Evolutionary conservation across 2,329 filamentous ascomycete genomes (phyloP).

Genomic region (Sphaceloma murrayae): DNA sequence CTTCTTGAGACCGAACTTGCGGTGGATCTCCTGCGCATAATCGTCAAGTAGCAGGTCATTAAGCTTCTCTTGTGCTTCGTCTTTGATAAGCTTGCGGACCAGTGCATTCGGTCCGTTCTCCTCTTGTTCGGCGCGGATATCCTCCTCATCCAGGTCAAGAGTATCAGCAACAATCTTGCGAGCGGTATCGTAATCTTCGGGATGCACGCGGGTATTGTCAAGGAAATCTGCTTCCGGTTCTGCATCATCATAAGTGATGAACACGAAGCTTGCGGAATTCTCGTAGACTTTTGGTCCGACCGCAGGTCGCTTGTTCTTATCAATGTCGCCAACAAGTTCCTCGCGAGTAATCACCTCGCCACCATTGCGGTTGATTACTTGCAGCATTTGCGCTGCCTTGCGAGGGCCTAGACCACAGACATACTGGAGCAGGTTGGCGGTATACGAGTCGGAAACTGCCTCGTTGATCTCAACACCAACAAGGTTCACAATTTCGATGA

Average conservation of each 20-base stretch:
- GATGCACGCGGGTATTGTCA: conserved; percentile 93
- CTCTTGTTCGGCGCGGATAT: conserved; percentile 87
- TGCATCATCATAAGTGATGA: conserved; percentile 75
- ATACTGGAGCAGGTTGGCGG: conserved; percentile 80
- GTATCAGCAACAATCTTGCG: conserved; percentile 98
- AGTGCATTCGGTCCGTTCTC: conserved; percentile 85
- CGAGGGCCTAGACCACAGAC: conserved; percentile 84
- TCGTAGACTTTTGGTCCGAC: conserved; percentile 89
- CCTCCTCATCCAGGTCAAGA: conserved; percentile 91
- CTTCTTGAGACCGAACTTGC: conserved; percentile 87
- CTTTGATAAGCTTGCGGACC: conserved; percentile 87
- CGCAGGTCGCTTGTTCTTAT: conserved; percentile 49
- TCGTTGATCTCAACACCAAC: conserved; percentile 94
- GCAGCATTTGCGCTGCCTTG: conserved; percentile 76
- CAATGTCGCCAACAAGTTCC: conserved; percentile 80
- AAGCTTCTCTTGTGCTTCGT: conserved; percentile 87
- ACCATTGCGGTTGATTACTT: conserved; percentile 85
- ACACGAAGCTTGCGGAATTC: conserved; percentile 94
- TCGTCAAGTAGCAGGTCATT: conserved; percentile 94
- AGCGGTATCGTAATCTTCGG: conserved; percentile 95
- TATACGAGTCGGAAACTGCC: conserved; percentile 68
- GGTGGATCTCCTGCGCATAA: conserved; percentile 90
- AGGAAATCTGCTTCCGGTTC: conserved; percentile 80
- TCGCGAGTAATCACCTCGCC: conserved; percentile 74
- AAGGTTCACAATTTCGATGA: conserved; percentile 98